Evolutionary conservation across 192 early-diverging fungal species (phyloP).

Genomic region (Cetraspora pellucida): DNA sequence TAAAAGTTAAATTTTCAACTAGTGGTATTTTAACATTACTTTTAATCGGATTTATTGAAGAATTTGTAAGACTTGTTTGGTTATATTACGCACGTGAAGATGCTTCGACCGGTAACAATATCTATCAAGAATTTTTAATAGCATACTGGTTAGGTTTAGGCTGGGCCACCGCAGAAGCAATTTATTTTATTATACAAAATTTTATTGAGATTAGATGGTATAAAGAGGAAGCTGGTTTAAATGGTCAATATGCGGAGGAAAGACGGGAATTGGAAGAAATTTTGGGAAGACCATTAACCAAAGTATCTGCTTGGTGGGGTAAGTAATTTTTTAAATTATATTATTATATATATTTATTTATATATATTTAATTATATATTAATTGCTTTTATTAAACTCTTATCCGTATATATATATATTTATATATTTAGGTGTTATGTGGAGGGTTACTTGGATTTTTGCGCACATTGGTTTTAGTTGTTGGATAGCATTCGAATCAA

Average conservation of each 20-base stretch:
- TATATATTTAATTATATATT: too few species aligned
- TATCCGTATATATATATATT: too few species aligned
- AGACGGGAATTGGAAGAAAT: constrained; percentile 22
- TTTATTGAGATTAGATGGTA: constrained; percentile 34
- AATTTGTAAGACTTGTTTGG: constrained; percentile 31
- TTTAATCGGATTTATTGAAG: constrained; percentile 37
- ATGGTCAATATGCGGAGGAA: constrained; percentile 4
- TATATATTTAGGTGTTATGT: constrained; percentile 33
- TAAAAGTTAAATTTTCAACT: background rate
- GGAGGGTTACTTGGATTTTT: constrained; percentile 48
- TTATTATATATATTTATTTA: too few species aligned
- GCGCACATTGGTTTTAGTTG: constrained; percentile 44
- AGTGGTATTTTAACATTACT: constrained; percentile 40
- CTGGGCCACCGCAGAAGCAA: constrained; percentile 42
- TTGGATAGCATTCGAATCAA: constrained; percentile 37
- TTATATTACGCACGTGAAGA: background rate
- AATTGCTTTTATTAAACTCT: too few species aligned
- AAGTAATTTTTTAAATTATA: too few species aligned
- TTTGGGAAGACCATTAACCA: constrained; percentile 38
- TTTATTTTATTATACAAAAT: constrained; percentile 47
- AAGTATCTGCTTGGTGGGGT: constrained; percentile 50
- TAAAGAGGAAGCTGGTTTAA: background rate
- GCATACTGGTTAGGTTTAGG: constrained; percentile 49
- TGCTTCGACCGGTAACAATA: background rate
- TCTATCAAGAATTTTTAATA: constrained; percentile 30